Conservation (phyloP, 2,329 filamentous ascomycete genomes). For the Fusarium setosum region DNA sequence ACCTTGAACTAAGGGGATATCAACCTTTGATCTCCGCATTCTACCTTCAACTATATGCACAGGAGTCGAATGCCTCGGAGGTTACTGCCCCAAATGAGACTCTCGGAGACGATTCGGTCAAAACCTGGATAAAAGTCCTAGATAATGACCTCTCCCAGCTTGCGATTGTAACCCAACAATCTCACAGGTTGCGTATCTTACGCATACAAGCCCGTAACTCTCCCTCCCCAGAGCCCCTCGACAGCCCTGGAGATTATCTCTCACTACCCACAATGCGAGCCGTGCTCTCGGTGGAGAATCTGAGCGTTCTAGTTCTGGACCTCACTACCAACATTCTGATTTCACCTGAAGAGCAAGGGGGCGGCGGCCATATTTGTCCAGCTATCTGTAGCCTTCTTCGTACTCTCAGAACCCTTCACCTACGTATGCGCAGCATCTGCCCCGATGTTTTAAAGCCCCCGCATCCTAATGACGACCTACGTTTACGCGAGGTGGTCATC, state of each 20-base stretch:
- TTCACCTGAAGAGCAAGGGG: conserved; percentile 1
- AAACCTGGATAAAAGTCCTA: conserved; percentile 8
- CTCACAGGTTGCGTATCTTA: conserved; percentile 15
- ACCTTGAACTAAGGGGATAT: conserved; percentile 9
- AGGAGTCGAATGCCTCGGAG: neutral
- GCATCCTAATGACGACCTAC: conserved; percentile 4
- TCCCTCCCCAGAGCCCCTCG: neutral
- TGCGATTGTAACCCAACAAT: conserved; percentile 13
- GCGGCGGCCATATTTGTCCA: conserved; percentile 22
- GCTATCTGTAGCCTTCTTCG: conserved; percentile 25
- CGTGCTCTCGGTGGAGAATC: conserved; percentile 24
- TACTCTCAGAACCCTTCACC: conserved; percentile 25
- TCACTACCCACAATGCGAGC: conserved; percentile 22
- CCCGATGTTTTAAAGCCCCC: conserved; percentile 28
- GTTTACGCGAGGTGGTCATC: conserved; percentile 15
- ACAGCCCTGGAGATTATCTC: conserved; percentile 18
- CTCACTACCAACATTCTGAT: conserved; percentile 6
- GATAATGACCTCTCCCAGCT: conserved; percentile 23
- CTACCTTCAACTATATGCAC: neutral
- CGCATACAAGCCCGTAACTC: conserved; percentile 13
- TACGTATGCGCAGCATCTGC: conserved; percentile 33
- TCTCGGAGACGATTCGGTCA: neutral
- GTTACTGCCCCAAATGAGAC: neutral
- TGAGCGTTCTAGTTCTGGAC: conserved; percentile 30
- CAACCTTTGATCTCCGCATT: neutral